Evolutionary conservation across 1,284 basidiomycete species (phyloP), one percentile per base, ranked within the genome.

Genomic region (Austropuccinia psidii): DNA sequence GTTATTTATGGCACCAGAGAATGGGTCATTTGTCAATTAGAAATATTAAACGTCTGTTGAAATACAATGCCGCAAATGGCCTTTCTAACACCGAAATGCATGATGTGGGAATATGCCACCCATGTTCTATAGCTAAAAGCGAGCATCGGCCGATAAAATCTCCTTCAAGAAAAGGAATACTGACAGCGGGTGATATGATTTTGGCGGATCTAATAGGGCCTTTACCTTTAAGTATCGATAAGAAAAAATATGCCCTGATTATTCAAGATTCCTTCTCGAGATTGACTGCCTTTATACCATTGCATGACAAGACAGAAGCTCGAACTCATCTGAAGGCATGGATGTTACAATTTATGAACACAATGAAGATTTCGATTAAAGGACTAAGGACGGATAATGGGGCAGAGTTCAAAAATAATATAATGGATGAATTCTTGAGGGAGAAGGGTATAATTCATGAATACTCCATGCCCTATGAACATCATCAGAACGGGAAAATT

Each of bases 401-500:
- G 29, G 61, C 41, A 0, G 61, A 65, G 45, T 47, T 65, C 3
- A n/a, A 24, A 3, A 43, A 17, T 3, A 65, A 65, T 1, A 13
- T 6, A 0, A 35, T 65, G 6, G 11, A 45, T 0, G 11, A 13
- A 13, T 65, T 65, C 24, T 45, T 65, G 5, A 24, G 27, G 7
- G 13, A 50, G n/a, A 52, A 66, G 9, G 13, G 35, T 6, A 66
- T 66, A 8, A 27, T 13, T 4, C 47, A 50, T 31, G 27, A 66
- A 52, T 19, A 49, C 24, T 33, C 45, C 13, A 21, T 66, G 9
- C 45, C 29, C 1, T 66, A 66, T 29, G 24, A 66, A 24, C 47
- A 66, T 15, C 45, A 66, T 27, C 64, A 66, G 37, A 66, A 66
- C 24, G 47, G 62, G 5, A 52, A 31, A 29, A 47, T 65, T 5